Evolutionary conservation across 163 green algal genomes (phyloP), one percentile per base, ranked within the genome.

Genomic region (Chlamydomonas reinhardtii): DNA sequence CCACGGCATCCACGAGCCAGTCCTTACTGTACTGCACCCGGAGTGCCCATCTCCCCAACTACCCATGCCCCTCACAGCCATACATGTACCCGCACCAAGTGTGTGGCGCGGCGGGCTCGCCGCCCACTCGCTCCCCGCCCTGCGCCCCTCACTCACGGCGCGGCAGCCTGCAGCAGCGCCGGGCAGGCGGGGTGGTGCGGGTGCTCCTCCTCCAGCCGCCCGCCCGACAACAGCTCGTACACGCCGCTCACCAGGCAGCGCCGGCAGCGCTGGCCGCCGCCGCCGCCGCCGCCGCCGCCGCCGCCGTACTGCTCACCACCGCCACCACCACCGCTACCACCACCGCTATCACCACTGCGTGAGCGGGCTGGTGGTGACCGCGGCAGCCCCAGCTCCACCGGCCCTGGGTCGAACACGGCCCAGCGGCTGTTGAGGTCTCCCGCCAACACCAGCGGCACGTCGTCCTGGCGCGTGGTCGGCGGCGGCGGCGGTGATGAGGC

Each of bases 351-450:
- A 12, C 17, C 56, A 24, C 17, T 2, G 17, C 20, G 17, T 22
- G 56, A 64, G 56, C 56, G 56, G 17, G 56, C 2, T 64, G 56
- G 56, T 4, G 20, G 2, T 24, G 20, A 15, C 56, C 9, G 20
- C 17, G 4, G 2, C 17, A 27, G 4, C 2, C 22, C 59, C 12
- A n/a, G 59, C 2, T 29, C 59, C 22, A 27, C 20, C 20, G 59
- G 22, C 22, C 14, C 14, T 1, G 59, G 59, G 59, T 29, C 20
- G 32, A 81, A 59, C 56, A 59, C 32, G 0, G 32, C 5, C 75
- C 75, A 82, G 25, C 35, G 34, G 35, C 52, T 73, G 61, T 82
- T 82, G n/a, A 35, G 61, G 35, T 82, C 75, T 35, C 75, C 75
- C 35, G 52, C 69, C 24, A 82, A 35, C 34, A 82, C 61, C 75